phyloP scores from a whole-genome alignment of 352 stramenopile species.

The Halophytophthora batemanensis region DNA sequence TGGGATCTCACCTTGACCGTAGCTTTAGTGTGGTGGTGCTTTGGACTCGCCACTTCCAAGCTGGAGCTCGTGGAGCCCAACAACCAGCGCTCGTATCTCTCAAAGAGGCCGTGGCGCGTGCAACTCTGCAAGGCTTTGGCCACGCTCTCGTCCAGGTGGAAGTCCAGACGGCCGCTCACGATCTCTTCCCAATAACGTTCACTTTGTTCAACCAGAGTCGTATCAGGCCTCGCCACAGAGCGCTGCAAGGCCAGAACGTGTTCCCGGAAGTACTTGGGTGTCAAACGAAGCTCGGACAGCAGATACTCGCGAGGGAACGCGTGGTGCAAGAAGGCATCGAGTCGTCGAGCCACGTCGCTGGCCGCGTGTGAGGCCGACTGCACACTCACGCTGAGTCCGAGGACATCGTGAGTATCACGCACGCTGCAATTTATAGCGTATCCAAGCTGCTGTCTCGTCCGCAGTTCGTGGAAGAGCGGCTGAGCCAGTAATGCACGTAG shows the following conservation, averaged over 20 bases:
- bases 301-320: slow-evolving; percentile 30
- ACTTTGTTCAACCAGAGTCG: slow-evolving; percentile 49
- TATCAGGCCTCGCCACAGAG: slow-evolving; percentile 43
- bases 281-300: slow-evolving; percentile 20
- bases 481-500: slow-evolving; percentile 78
- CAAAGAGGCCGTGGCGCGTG: slow-evolving; percentile 34
- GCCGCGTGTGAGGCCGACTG: slow-evolving; percentile 65
- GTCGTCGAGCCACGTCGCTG: slow-evolving; percentile 49
- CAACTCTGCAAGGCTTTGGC: slow-evolving; percentile 38
- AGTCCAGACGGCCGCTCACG: slow-evolving; percentile 51
- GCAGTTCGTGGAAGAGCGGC: slow-evolving; percentile 78
- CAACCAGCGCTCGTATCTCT: slow-evolving; percentile 58
- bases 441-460: slow-evolving; percentile 79
- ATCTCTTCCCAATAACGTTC: slow-evolving; percentile 80
- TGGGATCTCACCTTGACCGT: not conserved
- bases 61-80: slow-evolving; percentile 28
- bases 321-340: slow-evolving; percentile 60
- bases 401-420: slow-evolving; percentile 69
- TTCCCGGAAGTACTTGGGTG: slow-evolving; percentile 35
- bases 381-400: slow-evolving; percentile 68
- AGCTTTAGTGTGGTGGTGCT: too few relatives aligned
- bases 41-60: not conserved
- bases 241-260: slow-evolving; percentile 49
- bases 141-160: slow-evolving; percentile 52
- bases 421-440: slow-evolving; percentile 80